These are phyloP conservation scores for Phytophthora idaei DNA, from an alignment of 352 stramenopile species.

Conservation along the genomic window DNA sequence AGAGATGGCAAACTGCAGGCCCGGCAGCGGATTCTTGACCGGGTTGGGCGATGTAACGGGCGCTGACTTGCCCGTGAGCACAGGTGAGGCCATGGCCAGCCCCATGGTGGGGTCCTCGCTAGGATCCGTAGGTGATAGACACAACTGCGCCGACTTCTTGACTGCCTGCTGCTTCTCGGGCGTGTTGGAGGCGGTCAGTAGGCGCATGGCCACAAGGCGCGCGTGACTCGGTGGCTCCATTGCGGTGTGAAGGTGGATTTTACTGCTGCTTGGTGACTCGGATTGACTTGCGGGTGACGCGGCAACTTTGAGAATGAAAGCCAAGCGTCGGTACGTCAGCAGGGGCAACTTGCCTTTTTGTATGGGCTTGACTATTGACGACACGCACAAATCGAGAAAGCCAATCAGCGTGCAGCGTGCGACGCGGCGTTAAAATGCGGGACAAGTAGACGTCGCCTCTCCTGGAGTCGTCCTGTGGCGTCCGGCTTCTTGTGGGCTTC, in stretches of 20 bases:
- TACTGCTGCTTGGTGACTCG: background rate
- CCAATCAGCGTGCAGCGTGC: conserved; percentile 34
- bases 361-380: conserved; percentile 35
- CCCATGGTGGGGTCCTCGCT: conserved; percentile 26
- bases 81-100: conserved; percentile 42
- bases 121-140: conserved; percentile 36
- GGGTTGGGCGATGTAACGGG: conserved; percentile 49
- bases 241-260: conserved; percentile 1
- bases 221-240: conserved; percentile 35
- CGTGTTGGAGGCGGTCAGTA: conserved; percentile 26
- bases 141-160: conserved; percentile 27
- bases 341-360: conserved; percentile 25
- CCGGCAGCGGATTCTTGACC: conserved; percentile 63
- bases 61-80: conserved; percentile 42
- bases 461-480: conserved; percentile 21
- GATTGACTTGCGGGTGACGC: conserved; percentile 17
- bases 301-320: conserved; percentile 35
- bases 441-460: conserved; percentile 35
- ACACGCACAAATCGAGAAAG: conserved; percentile 20
- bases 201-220: conserved; percentile 36
- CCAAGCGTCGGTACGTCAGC: conserved; percentile 11
- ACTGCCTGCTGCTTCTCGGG: conserved; percentile 15
- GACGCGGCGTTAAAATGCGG: conserved; percentile 41
- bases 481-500: conserved; percentile 9
- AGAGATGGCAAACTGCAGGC: conserved; percentile 69